Conservation (phyloP, 2,329 filamentous ascomycete genomes). For the Simplicillium aogashimaense region DNA sequence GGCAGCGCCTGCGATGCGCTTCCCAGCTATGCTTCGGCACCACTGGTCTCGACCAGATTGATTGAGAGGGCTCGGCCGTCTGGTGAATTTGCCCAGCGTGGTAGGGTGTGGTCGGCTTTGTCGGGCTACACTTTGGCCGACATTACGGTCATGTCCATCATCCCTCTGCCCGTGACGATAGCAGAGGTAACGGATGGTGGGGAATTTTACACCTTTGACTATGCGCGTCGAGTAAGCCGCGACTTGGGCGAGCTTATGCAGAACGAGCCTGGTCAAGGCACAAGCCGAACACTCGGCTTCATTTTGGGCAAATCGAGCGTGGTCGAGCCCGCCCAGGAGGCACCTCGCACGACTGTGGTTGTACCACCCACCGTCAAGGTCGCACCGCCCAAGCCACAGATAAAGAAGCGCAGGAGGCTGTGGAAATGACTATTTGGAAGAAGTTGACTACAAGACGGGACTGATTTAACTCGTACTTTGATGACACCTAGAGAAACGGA, state of each 20-base stretch:
- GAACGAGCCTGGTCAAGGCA: slow-evolving; percentile 11
- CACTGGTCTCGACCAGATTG: slow-evolving; percentile 1
- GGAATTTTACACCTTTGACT: slow-evolving; percentile 19
- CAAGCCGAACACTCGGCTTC: slow-evolving; percentile 10
- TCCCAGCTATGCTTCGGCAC: slow-evolving; percentile 7
- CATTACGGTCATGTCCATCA: slow-evolving; percentile 18
- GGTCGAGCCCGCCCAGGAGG: neutral
- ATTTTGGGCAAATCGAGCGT: slow-evolving; percentile 8
- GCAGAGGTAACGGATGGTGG: slow-evolving; percentile 20
- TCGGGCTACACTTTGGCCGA: slow-evolving; percentile 21
- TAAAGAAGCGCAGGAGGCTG: neutral
- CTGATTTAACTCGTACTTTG: too few species aligned
- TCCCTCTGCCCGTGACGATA: slow-evolving; percentile 19
- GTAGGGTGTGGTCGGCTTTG: slow-evolving; percentile 12
- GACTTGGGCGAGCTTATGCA: slow-evolving; percentile 15
- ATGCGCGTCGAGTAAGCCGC: slow-evolving; percentile 16
- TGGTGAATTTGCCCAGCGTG: slow-evolving; percentile 6
- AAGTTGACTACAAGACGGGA: neutral
- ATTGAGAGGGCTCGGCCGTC: neutral
- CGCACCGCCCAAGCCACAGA: too few species aligned
- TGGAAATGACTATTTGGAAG: neutral
- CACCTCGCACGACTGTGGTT: neutral
- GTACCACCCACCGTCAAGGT: neutral
- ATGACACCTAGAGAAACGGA: too few species aligned
- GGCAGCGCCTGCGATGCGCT: slow-evolving; percentile 7